Base-by-base conservation (phyloP, 129 eudicot genomes). In the Centaurea solstitialis region DNA sequence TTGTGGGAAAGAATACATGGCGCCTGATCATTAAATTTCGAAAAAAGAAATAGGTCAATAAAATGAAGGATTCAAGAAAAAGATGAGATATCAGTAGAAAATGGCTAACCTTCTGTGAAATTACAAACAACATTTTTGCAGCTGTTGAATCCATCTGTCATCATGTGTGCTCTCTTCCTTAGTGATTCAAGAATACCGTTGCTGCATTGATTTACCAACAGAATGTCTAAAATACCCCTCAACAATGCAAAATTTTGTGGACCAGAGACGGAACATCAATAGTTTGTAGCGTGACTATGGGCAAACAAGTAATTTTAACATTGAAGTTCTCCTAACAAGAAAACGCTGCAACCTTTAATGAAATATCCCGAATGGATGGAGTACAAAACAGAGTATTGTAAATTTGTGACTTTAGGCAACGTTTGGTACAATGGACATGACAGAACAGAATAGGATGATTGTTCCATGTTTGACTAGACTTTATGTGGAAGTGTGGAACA, bases 1-100 rank as follows among this genome's bases (percentile, higher is more conserved):
- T 89, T 93, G 99, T 47, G 99, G 98, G 88, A 95, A 95, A 10
- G 99, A 95, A 85, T 96, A 96, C 99, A 96, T 96, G 69, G 99
- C 99, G 66, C 99, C 99, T 96, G 85, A 22, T 79, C 28, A 50
- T 40, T 65, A 24, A 72, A 21, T 78, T 37, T 53, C 30, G 30
- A 26, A n/a, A 0, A 45, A 9, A 30, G 43, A 37, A 74, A 17
- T 22, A 17, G 68, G 17, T 37, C 39, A 75, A 69, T 57, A 39
- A 26, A 68, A 68, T 1, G 7, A 9, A 43, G 13, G n/a, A 13
- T 28, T 70, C 9, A 23, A 67, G 10, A 76, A 43, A 43, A 43
- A 43, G 18, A 79, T 72, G 39, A 33, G 62, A 41, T 35, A 41
- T 35, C 28, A 17, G 33, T 61, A 78, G 64, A n/a, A 39, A 15